phyloP scores from a whole-genome alignment of 2,329 filamentous ascomycete genomes.

The Sphaerulina musiva region DNA sequence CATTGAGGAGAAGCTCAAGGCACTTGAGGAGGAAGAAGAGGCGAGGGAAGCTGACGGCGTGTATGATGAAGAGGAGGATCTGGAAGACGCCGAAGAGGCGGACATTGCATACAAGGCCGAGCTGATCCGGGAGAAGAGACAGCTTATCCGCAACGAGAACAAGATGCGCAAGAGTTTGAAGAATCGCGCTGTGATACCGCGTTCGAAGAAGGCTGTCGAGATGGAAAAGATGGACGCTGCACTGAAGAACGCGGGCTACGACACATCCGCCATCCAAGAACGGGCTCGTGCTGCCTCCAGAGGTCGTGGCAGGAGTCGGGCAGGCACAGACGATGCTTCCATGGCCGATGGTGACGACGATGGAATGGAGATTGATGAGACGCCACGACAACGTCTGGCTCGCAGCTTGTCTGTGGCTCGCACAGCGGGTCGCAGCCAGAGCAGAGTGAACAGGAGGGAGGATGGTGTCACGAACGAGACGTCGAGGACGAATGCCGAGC shows the following conservation, averaged over 20 bases:
- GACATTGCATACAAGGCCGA: constrained; percentile 88
- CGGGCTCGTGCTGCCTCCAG: constrained; percentile 64
- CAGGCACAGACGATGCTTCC: constrained; percentile 44
- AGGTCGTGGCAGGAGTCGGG: constrained; percentile 62
- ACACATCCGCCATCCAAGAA: constrained; percentile 66
- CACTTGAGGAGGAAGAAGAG: constrained; percentile 92
- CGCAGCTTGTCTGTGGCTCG: constrained; percentile 59
- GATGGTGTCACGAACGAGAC: constrained; percentile 67
- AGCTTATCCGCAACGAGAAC: constrained; percentile 86
- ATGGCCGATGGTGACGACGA: constrained; percentile 40
- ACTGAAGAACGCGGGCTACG: constrained; percentile 77
- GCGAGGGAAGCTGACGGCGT: constrained; percentile 83
- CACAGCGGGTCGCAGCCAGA: constrained; percentile 50
- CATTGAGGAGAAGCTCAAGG: constrained; percentile 85
- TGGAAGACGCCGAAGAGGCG: constrained; percentile 83
- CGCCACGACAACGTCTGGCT: constrained; percentile 39
- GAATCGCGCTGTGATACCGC: constrained; percentile 90
- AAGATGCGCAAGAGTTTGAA: constrained; percentile 95
- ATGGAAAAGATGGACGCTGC: constrained; percentile 81
- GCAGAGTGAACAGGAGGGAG: constrained; percentile 60
- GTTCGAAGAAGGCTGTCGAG: constrained; percentile 71
- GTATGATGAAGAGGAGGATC: constrained; percentile 72
- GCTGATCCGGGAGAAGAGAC: constrained; percentile 88
- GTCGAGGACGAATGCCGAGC: constrained; percentile 71
- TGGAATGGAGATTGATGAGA: constrained; percentile 62